phyloP scores from a whole-genome alignment of 2,329 filamentous ascomycete genomes.

The Nigrospora oryzae region DNA sequence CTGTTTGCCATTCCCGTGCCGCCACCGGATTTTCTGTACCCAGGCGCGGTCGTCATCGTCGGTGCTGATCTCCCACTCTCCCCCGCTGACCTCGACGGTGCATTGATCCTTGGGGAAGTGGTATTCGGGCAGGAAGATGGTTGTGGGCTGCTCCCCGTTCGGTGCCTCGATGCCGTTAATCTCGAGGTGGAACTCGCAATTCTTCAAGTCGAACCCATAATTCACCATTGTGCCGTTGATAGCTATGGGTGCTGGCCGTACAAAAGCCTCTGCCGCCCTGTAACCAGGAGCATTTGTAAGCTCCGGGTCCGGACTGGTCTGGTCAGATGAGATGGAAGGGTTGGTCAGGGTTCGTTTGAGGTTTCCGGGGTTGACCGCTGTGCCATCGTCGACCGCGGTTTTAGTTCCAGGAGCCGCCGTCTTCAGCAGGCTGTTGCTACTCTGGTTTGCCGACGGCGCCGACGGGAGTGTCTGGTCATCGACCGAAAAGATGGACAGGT shows the following conservation, averaged over 20 bases:
- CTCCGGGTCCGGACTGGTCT: constrained; percentile 43
- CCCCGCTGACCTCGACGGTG: constrained; percentile 67
- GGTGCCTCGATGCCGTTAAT: constrained; percentile 53
- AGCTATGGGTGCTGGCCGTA: constrained; percentile 72
- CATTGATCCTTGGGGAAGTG: constrained; percentile 77
- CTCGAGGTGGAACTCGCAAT: constrained; percentile 67
- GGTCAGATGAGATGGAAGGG: constrained; percentile 54
- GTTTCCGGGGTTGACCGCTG: constrained; percentile 63
- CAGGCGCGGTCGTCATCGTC: constrained; percentile 62
- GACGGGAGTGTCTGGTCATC: constrained; percentile 64
- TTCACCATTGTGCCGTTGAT: constrained; percentile 63
- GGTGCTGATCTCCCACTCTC: constrained; percentile 79
- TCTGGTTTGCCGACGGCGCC: constrained; percentile 33
- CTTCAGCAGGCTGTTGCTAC: constrained; percentile 36
- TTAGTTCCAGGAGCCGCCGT: constrained; percentile 19
- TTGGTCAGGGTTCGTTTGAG: constrained; percentile 65
- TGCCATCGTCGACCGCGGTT: constrained; percentile 40
- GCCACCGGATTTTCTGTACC: constrained; percentile 79
- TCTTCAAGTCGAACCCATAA: constrained; percentile 76
- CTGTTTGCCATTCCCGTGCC: constrained; percentile 84
- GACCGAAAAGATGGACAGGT: constrained; percentile 79
- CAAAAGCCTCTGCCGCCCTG: constrained; percentile 86
- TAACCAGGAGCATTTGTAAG: constrained; percentile 62
- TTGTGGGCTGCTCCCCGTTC: constrained; percentile 60
- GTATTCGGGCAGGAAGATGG: constrained; percentile 81